Evolutionary conservation across 2,329 filamentous ascomycete species (phyloP), one percentile per base, ranked within the genome.

Genomic region (Rosellinia necatrix): DNA sequence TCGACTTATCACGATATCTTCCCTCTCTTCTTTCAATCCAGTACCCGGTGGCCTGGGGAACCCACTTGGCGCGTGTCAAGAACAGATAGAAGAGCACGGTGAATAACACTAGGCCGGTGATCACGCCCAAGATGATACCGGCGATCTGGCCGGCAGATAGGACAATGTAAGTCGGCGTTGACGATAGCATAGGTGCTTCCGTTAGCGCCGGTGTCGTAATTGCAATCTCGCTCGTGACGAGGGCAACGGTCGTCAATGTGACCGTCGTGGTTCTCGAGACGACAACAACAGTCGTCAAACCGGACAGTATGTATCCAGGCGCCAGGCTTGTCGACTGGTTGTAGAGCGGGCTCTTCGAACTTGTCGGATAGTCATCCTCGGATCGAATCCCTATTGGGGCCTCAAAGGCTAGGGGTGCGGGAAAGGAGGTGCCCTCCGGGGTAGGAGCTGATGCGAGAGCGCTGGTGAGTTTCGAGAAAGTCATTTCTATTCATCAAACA

Each of bases 1-100:
- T 32, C n/a, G 10, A n/a, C 41, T 22, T 29, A 6, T 15, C 13
- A 21, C 21, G 34, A 32, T 54, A 8, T 15, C 25, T 25, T n/a
- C 41, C 25, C 34, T 52, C 51, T 29, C 30, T n/a, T 6, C 8
- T 21, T 34, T 56, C 22, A 2, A 37, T 47, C 15, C 37, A 34
- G 10, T 47, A 41, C 6, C 29, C 2, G 8, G 17, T 15, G 13
- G 44, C 7, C 32, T 21, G 21, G 10, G 6, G n/a, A 22, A 44
- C 3, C 37, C 48, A 59, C 13, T 32, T 37, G 10, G 15, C 17
- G n/a, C 52, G 52, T 13, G 46, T 59, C 29, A 57, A 19, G 24
- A 53, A 12, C 27, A 59, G 12, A 34, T 59, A 56, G 41, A 57
- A 29, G 12, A 59, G 15, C 15, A 57, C 8, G 22, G 53, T 15